Base-by-base conservation (phyloP, 1,139 yeast genomes). In the Pichia sp. region DNA sequence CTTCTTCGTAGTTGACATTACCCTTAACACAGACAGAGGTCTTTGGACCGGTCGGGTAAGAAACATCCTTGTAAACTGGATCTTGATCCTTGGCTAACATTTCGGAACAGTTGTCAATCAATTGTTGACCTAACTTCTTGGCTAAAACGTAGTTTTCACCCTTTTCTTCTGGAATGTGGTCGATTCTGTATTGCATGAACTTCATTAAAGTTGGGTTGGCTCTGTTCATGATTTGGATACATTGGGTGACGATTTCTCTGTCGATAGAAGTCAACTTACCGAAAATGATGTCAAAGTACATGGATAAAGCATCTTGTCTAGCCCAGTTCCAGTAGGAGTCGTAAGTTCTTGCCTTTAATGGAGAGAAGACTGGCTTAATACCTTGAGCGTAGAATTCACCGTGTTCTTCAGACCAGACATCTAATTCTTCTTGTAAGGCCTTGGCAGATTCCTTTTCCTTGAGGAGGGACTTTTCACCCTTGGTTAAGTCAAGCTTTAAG, bases 311-410 rank as follows among this genome's bases (percentile, higher is more conserved):
- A 67, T 94, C 96, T 74, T 93, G 99, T 71, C 97, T 87, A 40
- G 98, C 97, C 99, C 99, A 93, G 71, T 94, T 94, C 99, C 99
- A 93, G 70, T 91, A 90, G 24, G 98, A 90, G 70, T 93, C 98
- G 68, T 93, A 93, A 46, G 86, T 83, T 75, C 99, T 87, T 34
- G 98, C 96, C 74, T 93, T 93, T 72, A 86, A 79, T 53, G 94
- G 77, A 37, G 96, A 87, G 73, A 93, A 93, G 10, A 85, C 83
- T 42, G 99, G 96, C 58, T 83, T 76, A 61, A 93, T 85, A 66
- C 99, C 98, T 50, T 82, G 78, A 44, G 97, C 93, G 67, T 91
- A 93, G 65, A 84, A 84, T 63, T 93, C 98, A 57, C 99, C 99
- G 63, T 93, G 93, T 72, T 93, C 99, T 53, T 83, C 83, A 60